Evolutionary conservation across 1,284 basidiomycete species (phyloP).

Genomic region (Pseudozyma flocculosa): DNA sequence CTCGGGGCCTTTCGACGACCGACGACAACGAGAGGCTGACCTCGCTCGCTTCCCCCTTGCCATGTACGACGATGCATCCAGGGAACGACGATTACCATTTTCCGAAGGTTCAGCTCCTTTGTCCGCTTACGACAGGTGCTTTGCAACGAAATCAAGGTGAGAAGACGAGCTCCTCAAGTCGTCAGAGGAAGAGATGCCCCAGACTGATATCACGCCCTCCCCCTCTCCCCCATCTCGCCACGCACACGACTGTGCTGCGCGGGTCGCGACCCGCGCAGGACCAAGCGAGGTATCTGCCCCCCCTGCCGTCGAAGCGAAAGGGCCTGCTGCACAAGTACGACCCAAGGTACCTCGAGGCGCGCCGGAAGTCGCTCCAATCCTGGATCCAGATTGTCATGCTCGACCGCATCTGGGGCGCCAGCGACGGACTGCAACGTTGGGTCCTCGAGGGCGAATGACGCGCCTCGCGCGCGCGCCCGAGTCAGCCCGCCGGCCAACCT

Average conservation of each 20-base stretch:
- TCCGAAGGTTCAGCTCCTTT: slow-evolving; percentile 39
- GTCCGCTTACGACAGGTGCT: slow-evolving; percentile 21
- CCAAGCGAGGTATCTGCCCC: slow-evolving; percentile 27
- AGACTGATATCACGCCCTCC: too few relatives aligned
- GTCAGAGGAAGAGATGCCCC: too few relatives aligned
- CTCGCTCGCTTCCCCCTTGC: too few relatives aligned
- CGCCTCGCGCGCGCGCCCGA: too few relatives aligned
- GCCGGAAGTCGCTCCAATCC: slow-evolving; percentile 41
- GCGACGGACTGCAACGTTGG: slow-evolving; percentile 30
- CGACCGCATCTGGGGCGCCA: slow-evolving; percentile 41
- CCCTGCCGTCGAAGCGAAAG: slow-evolving; percentile 32
- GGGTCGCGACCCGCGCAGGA: slow-evolving; percentile 9
- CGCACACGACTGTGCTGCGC: too few relatives aligned
- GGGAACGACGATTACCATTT: slow-evolving; percentile 27
- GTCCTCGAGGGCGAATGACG: slow-evolving; percentile 30
- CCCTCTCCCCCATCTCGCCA: too few relatives aligned
- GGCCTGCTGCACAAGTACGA: slow-evolving; percentile 49
- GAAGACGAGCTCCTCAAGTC: slow-evolving; percentile 2
- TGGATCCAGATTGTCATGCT: slow-evolving; percentile 44
- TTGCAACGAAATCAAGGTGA: slow-evolving; percentile 10
- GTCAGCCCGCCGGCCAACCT: too few relatives aligned
- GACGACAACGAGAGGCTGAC: too few relatives aligned
- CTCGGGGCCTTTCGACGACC: too few relatives aligned
- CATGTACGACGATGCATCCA: too few relatives aligned
- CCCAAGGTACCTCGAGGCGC: slow-evolving; percentile 41